Percentiles rank a stretch among this genome's conserved stretches.
phyloP scores from a whole-genome alignment of 805 yeast species.

The Metschnikowia matae region DNA sequence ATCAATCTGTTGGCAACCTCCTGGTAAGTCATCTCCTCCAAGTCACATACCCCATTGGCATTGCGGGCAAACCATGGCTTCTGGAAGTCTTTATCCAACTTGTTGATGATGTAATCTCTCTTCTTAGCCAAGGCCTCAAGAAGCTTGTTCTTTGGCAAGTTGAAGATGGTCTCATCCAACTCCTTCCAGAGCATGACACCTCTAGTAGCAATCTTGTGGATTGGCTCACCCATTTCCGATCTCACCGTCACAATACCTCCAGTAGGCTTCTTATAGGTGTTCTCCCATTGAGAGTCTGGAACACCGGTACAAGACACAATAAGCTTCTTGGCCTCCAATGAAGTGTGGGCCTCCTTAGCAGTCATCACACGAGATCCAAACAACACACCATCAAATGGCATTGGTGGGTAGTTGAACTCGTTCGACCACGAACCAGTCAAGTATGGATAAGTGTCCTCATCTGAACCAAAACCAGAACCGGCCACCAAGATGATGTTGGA shows the following conservation, averaged over 20 bases:
- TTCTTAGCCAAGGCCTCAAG: slow-evolving; percentile 76
- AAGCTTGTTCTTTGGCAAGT: slow-evolving; percentile 83
- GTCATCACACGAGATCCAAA: slow-evolving; percentile 97
- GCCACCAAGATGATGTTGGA: slow-evolving; percentile 87
- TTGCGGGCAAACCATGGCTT: slow-evolving; percentile 96
- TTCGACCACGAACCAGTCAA: slow-evolving; percentile 97
- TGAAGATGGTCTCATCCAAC: slow-evolving; percentile 89
- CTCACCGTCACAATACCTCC: slow-evolving; percentile 96
- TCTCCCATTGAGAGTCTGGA: slow-evolving; percentile 85
- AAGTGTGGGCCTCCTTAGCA: slow-evolving; percentile 93
- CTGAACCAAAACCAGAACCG: slow-evolving; percentile 98
- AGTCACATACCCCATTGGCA: slow-evolving; percentile 76
- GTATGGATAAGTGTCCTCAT: slow-evolving; percentile 95
- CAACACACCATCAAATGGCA: slow-evolving; percentile 98
- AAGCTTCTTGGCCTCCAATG: slow-evolving; percentile 89
- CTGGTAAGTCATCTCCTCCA: slow-evolving; percentile 92
- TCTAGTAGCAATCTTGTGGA: slow-evolving; percentile 96
- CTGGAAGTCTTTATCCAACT: slow-evolving; percentile 91
- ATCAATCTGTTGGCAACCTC: slow-evolving; percentile 85
- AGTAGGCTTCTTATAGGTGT: slow-evolving; percentile 88
- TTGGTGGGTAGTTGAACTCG: slow-evolving; percentile 83
- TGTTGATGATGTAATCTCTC: slow-evolving; percentile 79
- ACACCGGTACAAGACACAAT: slow-evolving; percentile 92
- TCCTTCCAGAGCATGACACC: slow-evolving; percentile 98
- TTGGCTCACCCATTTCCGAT: slow-evolving; percentile 99